A percentile compares a stretch with the other conserved stretches of the same genome.
phyloP scores from a whole-genome alignment of 75 land plant genomes.

The Selaginella moellendorffii region DNA sequence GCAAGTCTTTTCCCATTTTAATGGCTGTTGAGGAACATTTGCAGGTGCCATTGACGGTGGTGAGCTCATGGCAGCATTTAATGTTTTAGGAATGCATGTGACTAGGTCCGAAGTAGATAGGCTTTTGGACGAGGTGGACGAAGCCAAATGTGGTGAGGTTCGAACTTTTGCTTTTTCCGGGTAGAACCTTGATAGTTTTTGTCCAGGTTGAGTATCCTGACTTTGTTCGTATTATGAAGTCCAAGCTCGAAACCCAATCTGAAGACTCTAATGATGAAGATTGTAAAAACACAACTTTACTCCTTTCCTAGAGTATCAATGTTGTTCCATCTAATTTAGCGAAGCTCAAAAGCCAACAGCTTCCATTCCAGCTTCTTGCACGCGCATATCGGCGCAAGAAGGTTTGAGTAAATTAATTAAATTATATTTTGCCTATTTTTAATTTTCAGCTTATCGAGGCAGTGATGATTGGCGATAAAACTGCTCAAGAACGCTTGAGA shows the following conservation, averaged over 20 bases:
- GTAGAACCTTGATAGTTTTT: neutral
- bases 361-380: neutral
- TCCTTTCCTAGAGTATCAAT: too few relatives aligned
- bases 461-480: constrained; percentile 8
- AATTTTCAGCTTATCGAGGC: constrained; percentile 14
- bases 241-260: constrained; percentile 4
- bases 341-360: neutral
- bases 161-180: neutral
- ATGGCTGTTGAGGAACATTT: too few relatives aligned
- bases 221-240: constrained; percentile 1
- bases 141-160: neutral
- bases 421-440: neutral
- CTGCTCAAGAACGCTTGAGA: constrained; percentile 11
- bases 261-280: neutral
- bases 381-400: neutral
- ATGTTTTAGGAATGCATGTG: constrained; percentile 10
- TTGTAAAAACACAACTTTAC: too few relatives aligned
- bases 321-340: neutral
- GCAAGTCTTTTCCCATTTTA: neutral
- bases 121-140: neutral
- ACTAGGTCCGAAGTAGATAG: constrained; percentile 9
- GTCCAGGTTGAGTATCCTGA: constrained; percentile 6
- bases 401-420: neutral
- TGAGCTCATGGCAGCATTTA: constrained; percentile 1
- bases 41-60: constrained; percentile 4